Base-by-base conservation (phyloP, 139 green algal genomes). In the Micromonas commoda region DNA sequence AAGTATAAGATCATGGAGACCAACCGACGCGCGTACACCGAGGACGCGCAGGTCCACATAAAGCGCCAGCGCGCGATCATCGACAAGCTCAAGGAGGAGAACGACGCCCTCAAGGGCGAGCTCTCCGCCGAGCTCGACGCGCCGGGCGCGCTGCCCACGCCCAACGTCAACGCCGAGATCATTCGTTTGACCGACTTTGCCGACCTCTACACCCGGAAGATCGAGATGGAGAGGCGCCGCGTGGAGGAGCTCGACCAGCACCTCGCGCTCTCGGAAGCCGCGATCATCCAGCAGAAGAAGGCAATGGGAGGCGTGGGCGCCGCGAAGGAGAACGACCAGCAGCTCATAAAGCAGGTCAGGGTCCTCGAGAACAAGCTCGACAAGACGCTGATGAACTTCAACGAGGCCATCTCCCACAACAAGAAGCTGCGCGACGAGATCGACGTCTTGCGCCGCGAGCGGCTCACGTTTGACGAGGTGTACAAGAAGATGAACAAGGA, bases 341-440 rank as follows among this genome's bases (percentile, higher is more conserved):
- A 84, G 75, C 68, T 88, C 21, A 82, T 91, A 68, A 91, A 90
- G 82, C 83, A 91, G 63, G 90, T 96, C 73, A 88, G 88, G 37
- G 81, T 93, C 26, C 85, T 96, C 38, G 92, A 97, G 82, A 94
- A 96, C 78, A 61, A 89, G 5, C 80, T 95, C 39, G 89, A 96
- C 60, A 85, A 91, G 79, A 87, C 88, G 28, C 90, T 90, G 77
- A 80, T 92, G 66, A 91, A 91, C 54, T 92, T 88, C 87, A 96
- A 94, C 78, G 85, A 91, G 71, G 85, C 83, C 24, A 80, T 91
- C 64, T 87, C 87, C 1, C 82, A 92, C 80, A 93, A 92, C 84
- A 91, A 92, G 80, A 64, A 87, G 82, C 82, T 97, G 75, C 83
- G 88, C 85, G 83, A 85, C 54, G 71, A 86, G 79, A 94, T 97